A percentile compares a stretch with the other conserved stretches of the same genome.
Evolutionary conservation across 2,329 filamentous ascomycete species (phyloP).

Genomic region (Dryadomyces quercus-mongolicae): DNA sequence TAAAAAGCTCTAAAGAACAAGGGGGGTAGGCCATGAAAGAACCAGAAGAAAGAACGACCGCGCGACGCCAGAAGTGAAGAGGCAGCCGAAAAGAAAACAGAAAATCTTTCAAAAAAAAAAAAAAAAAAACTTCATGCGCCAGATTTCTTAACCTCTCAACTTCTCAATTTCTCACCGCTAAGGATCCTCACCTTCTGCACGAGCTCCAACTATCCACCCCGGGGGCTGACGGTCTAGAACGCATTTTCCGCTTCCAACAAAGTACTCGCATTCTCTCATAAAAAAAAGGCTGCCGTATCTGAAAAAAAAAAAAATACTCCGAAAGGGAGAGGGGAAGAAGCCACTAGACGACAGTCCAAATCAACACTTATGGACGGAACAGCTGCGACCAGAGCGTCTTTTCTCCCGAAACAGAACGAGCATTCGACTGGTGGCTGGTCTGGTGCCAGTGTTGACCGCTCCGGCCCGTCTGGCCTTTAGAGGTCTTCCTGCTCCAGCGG

Average conservation of each 20-base stretch:
- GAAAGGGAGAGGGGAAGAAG: not conserved
- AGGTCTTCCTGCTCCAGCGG: no score
- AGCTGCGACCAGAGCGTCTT: not conserved
- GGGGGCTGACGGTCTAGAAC: no score
- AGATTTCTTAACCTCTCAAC: no score
- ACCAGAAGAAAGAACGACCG: not conserved
- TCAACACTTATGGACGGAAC: not conserved
- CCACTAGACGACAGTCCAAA: no score
- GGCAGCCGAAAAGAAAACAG: not conserved
- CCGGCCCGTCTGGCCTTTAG: no score
- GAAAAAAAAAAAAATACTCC: not conserved
- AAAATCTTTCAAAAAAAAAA: not conserved
- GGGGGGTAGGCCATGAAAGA: not conserved
- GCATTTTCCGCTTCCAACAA: not conserved
- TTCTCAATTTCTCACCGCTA: no score
- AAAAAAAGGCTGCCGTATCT: not conserved
- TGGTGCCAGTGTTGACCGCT: no score
- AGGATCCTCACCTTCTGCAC: no score
- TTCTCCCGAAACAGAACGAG: not conserved
- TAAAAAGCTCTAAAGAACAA: not conserved
- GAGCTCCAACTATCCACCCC: no score
- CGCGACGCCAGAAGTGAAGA: not conserved
- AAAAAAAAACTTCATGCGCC: not conserved
- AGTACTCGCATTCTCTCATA: not conserved
- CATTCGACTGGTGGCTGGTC: no score